These are phyloP conservation scores for Alternaria triticimaculans DNA, from an alignment of 2,329 filamentous ascomycete genomes.

Conservation along the genomic window DNA sequence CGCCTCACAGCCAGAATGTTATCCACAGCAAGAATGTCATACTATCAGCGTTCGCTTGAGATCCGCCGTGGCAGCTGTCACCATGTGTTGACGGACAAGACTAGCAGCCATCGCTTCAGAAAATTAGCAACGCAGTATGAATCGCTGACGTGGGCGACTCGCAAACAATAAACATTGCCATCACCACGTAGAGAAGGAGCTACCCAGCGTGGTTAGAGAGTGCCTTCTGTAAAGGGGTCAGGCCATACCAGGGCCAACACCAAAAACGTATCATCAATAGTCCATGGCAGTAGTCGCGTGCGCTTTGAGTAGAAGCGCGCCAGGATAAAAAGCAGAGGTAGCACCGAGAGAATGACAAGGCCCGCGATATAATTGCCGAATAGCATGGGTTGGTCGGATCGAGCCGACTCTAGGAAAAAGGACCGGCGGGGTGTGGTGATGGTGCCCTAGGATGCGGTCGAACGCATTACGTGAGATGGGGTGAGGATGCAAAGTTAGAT, in stretches of 20 bases:
- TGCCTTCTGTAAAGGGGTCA: background rate
- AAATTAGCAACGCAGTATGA: slow-evolving; percentile 10
- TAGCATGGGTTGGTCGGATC: slow-evolving; percentile 13
- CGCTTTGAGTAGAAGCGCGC: slow-evolving; percentile 31
- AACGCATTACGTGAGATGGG: slow-evolving; percentile 10
- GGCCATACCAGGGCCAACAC: slow-evolving; percentile 25
- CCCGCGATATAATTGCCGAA: slow-evolving; percentile 16
- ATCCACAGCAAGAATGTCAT: too few relatives aligned
- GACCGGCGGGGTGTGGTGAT: slow-evolving; percentile 2
- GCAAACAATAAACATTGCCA: slow-evolving; percentile 22
- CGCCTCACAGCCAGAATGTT: too few relatives aligned
- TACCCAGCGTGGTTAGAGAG: slow-evolving; percentile 6
- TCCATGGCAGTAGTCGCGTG: slow-evolving; percentile 20
- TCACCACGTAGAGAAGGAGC: slow-evolving; percentile 25
- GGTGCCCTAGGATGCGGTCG: slow-evolving; percentile 11
- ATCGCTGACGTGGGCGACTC: slow-evolving; percentile 7
- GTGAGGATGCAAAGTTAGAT: slow-evolving; percentile 1
- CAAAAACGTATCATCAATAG: slow-evolving; percentile 32
- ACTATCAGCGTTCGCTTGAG: slow-evolving; percentile 25
- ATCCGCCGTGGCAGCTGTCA: slow-evolving; percentile 9
- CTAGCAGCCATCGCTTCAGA: slow-evolving; percentile 22
- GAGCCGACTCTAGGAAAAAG: background rate
- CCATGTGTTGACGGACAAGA: slow-evolving; percentile 18
- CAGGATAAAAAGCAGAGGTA: slow-evolving; percentile 25
- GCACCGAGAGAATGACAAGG: slow-evolving; percentile 21